Conservation (phyloP, 2,329 filamentous ascomycete species). For the Aureobasidium namibiae region DNA sequence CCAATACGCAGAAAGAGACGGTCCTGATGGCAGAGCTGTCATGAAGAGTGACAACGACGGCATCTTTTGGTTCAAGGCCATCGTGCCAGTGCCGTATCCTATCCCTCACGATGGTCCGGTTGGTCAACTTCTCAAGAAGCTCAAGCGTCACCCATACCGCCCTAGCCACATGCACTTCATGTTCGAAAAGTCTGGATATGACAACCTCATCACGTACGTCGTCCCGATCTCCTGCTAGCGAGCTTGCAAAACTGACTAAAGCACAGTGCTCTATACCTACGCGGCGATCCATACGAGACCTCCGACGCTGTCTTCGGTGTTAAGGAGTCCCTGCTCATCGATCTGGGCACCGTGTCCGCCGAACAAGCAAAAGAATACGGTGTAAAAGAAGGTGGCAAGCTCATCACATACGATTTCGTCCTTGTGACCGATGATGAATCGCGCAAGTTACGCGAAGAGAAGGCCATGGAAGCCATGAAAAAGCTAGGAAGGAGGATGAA, state of each 20-base stretch:
- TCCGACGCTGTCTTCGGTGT: conserved; percentile 83
- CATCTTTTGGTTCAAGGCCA: conserved; percentile 74
- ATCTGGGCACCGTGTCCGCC: conserved; percentile 46
- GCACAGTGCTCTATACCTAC: conserved; percentile 64
- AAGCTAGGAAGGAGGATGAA: conserved; percentile 61
- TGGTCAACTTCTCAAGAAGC: conserved; percentile 55
- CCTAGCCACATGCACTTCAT: conserved; percentile 82
- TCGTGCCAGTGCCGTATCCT: conserved; percentile 76
- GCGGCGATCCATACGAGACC: conserved; percentile 71
- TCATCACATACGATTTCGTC: conserved; percentile 61
- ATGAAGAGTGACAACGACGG: conserved; percentile 63
- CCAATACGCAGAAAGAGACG: conserved; percentile 57
- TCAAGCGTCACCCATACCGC: conserved; percentile 69
- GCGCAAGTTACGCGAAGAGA: conserved; percentile 54
- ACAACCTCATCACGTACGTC: conserved; percentile 73
- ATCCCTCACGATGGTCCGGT: conserved; percentile 82
- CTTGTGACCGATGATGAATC: conserved; percentile 65
- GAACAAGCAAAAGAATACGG: conserved; percentile 50
- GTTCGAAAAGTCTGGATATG: conserved; percentile 72
- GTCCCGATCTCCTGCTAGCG: background rate
- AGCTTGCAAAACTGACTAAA: conserved; percentile 13
- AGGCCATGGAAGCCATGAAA: conserved; percentile 59
- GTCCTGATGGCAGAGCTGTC: conserved; percentile 65
- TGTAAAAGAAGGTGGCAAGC: conserved; percentile 53
- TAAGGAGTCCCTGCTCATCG: conserved; percentile 69